A percentile compares a stretch with the other conserved stretches of the same genome.
phyloP scores from a whole-genome alignment of 768 basidiomycete species.

The Tricholoma sp. region DNA sequence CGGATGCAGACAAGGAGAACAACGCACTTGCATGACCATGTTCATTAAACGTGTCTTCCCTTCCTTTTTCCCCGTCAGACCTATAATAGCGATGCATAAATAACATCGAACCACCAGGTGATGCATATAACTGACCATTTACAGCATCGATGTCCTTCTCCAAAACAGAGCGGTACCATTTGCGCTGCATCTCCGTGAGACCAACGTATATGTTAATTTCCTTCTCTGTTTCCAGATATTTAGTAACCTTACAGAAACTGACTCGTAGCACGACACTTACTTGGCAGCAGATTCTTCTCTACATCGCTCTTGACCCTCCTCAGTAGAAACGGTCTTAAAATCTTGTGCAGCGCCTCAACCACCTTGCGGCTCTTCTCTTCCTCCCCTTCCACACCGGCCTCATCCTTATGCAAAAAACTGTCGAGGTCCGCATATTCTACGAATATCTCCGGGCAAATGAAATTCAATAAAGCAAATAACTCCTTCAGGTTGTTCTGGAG shows the following conservation, averaged over 20 bases:
- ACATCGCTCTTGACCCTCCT: slow-evolving; percentile 95
- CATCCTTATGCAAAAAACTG: slow-evolving; percentile 89
- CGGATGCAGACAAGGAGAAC: neutral
- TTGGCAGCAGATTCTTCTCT: slow-evolving; percentile 92
- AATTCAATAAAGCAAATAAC: slow-evolving; percentile 87
- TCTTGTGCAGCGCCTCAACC: slow-evolving; percentile 96
- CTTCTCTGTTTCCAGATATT: slow-evolving; percentile 58
- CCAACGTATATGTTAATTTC: slow-evolving; percentile 99
- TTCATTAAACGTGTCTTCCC: slow-evolving; percentile 97
- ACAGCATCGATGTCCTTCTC: slow-evolving; percentile 99
- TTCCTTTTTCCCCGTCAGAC: slow-evolving; percentile 94
- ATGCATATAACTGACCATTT: slow-evolving; percentile 58
- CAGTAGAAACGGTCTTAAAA: slow-evolving; percentile 90
- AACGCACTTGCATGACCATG: slow-evolving; percentile 92
- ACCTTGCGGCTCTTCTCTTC: slow-evolving; percentile 88
- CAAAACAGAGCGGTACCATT: slow-evolving; percentile 94
- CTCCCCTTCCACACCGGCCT: slow-evolving; percentile 57
- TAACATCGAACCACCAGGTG: neutral
- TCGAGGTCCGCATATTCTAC: slow-evolving; percentile 89
- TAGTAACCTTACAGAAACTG: slow-evolving; percentile 1
- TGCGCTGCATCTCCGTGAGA: slow-evolving; percentile 94
- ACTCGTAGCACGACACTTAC: slow-evolving; percentile 32
- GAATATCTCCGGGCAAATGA: slow-evolving; percentile 96
- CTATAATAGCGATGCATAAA: slow-evolving; percentile 27
- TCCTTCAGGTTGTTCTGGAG: slow-evolving; percentile 97